These are phyloP conservation scores for Adansonia gregorii DNA, from an alignment of 441 rosid genomes.

Conservation along the genomic window DNA sequence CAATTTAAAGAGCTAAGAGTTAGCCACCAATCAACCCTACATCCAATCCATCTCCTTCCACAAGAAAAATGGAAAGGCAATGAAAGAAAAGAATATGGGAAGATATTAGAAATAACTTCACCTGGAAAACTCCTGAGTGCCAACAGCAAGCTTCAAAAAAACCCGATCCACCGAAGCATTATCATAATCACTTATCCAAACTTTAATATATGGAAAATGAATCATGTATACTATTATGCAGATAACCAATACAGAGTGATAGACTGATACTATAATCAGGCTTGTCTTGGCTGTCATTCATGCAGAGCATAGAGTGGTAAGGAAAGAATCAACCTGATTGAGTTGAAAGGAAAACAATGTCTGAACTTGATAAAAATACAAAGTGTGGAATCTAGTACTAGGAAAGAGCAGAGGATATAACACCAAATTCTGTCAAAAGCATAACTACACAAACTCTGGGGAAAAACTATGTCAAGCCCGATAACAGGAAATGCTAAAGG, in stretches of 20 bases:
- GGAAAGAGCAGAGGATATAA: neutral
- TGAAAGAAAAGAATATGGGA: neutral
- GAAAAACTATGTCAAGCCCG: constrained; percentile 20
- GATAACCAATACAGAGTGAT: neutral
- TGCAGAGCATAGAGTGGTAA: neutral
- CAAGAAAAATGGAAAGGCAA: neutral
- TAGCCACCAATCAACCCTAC: constrained; percentile 6
- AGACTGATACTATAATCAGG: neutral
- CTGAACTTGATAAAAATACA: neutral
- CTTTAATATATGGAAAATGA: neutral
- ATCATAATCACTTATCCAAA: neutral
- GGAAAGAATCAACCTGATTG: neutral
- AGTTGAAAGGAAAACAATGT: neutral
- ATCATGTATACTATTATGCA: neutral
- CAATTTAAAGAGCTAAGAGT: neutral
- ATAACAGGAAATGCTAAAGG: neutral
- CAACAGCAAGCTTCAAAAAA: constrained; percentile 24
- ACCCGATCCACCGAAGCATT: constrained; percentile 26
- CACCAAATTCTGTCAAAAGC: neutral
- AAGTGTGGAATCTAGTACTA: neutral
- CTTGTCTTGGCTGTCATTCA: neutral
- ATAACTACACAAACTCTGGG: neutral
- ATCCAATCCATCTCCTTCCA: neutral
- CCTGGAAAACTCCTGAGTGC: constrained; percentile 31
- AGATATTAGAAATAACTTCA: constrained; percentile 39